These are phyloP conservation scores for Oryza brachyantha DNA, from an alignment of 176 grass and related monocot genomes.

Conservation along the genomic window DNA sequence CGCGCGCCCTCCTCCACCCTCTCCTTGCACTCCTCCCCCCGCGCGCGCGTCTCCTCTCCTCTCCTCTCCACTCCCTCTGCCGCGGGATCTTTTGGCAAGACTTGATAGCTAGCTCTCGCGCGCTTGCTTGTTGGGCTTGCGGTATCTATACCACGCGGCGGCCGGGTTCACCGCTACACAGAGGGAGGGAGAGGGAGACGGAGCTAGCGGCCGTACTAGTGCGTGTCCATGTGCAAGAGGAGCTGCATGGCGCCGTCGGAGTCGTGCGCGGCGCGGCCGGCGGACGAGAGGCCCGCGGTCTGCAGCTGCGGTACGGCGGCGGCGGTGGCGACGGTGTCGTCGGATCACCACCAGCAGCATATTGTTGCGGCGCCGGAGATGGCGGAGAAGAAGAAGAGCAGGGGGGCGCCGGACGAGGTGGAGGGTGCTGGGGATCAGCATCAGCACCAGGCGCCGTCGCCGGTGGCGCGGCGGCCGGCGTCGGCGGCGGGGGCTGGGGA, in stretches of 20 bases:
- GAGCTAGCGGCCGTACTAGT: too few relatives aligned
- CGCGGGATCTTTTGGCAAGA: not conserved
- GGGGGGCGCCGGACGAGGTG: not conserved
- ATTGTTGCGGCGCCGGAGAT: not conserved
- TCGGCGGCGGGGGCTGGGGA: not conserved
- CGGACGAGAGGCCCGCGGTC: not conserved
- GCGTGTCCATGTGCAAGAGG: not conserved
- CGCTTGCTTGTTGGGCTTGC: too few relatives aligned
- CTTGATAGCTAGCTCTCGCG: too few relatives aligned
- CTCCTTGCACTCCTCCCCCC: not conserved
- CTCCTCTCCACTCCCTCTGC: not conserved
- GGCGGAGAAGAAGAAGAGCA: not conserved
- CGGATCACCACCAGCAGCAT: not conserved
- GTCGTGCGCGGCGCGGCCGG: not conserved
- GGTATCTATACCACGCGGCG: not conserved
- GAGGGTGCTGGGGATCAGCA: not conserved
- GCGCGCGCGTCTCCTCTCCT: not conserved
- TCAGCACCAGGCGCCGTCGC: not conserved
- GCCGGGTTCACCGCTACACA: not conserved
- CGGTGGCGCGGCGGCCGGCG: not conserved
- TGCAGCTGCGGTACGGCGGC: not conserved
- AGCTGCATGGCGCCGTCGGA: constrained; percentile 22
- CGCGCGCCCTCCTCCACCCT: not conserved
- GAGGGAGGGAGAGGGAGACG: too few relatives aligned
- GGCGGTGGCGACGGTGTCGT: constrained; percentile 9